phyloP scores from a whole-genome alignment of 2,329 filamentous ascomycete genomes.

The Alternaria triticina region DNA sequence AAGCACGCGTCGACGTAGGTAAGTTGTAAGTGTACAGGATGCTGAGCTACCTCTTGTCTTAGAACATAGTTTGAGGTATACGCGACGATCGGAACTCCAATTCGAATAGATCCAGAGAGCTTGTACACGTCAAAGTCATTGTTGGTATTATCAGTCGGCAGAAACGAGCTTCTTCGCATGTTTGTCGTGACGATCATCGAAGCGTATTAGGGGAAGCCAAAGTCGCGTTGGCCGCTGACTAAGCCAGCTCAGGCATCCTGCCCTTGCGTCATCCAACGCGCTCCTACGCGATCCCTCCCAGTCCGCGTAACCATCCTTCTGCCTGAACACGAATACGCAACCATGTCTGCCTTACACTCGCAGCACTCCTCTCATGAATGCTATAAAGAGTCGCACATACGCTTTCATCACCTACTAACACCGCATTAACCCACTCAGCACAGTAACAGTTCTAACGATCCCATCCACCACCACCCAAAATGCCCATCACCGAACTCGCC shows the following conservation, averaged over 20 bases:
- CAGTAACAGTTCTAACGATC: not conserved
- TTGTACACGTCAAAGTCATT: too few species aligned
- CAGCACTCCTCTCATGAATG: not conserved
- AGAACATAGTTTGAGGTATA: too few species aligned
- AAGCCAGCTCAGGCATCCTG: not conserved
- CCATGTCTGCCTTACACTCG: not conserved
- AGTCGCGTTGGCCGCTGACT: not conserved
- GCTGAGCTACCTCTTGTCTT: too few species aligned
- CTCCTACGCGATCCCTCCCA: not conserved
- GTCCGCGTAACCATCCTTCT: not conserved
- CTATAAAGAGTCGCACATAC: not conserved
- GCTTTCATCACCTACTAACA: not conserved
- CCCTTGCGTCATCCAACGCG: not conserved
- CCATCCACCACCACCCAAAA: conserved; percentile 15
- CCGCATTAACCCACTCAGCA: not conserved
- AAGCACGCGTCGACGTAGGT: too few species aligned
- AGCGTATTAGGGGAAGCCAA: not conserved
- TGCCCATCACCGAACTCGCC: conserved; percentile 56
- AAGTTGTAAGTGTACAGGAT: too few species aligned
- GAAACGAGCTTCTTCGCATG: not conserved
- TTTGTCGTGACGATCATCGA: not conserved
- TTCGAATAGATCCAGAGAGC: too few species aligned
- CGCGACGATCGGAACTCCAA: too few species aligned
- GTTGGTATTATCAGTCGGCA: too few species aligned
- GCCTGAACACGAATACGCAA: not conserved